These are phyloP conservation scores for Cercospora nicotianae DNA, from an alignment of 2,329 filamentous ascomycete species.

Conservation along the genomic window DNA sequence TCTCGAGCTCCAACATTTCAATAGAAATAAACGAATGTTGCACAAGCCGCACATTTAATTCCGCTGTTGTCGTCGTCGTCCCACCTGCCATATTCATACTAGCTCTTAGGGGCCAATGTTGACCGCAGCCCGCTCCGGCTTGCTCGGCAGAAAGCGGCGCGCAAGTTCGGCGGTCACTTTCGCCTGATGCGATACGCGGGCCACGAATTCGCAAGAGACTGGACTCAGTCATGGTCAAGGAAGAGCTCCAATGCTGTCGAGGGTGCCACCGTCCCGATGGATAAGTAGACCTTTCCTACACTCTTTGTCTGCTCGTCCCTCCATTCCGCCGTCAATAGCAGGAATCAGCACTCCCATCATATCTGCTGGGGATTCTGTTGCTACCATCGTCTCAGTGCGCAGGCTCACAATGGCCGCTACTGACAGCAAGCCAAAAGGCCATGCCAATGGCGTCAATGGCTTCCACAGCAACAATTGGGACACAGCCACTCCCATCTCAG, in stretches of 20 bases:
- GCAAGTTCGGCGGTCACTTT: constrained; percentile 1
- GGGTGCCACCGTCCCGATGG: constrained; percentile 7
- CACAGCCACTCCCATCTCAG: constrained; percentile 50
- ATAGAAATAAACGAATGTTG: not conserved
- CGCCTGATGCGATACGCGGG: constrained; percentile 1
- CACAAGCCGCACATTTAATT: not conserved
- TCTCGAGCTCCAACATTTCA: not conserved
- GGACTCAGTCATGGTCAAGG: not conserved
- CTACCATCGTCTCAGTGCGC: not conserved
- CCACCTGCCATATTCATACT: not conserved
- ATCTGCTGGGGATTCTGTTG: not conserved
- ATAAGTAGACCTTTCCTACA: constrained; percentile 9
- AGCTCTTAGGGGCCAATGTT: not conserved
- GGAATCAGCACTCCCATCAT: not conserved
- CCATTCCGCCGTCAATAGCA: not conserved
- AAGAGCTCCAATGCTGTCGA: constrained; percentile 12
- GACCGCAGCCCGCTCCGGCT: not conserved
- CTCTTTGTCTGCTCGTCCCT: constrained; percentile 2
- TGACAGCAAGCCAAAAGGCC: constrained; percentile 18
- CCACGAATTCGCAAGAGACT: not conserved
- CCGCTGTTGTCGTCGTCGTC: not conserved
- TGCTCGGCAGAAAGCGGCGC: constrained; percentile 18
- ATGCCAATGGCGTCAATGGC: constrained; percentile 26
- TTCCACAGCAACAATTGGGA: constrained; percentile 39
- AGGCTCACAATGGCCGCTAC: constrained; percentile 14